Evolutionary conservation across 306 rosid genomes (phyloP).

Genomic region (Arachis stenosperma): DNA sequence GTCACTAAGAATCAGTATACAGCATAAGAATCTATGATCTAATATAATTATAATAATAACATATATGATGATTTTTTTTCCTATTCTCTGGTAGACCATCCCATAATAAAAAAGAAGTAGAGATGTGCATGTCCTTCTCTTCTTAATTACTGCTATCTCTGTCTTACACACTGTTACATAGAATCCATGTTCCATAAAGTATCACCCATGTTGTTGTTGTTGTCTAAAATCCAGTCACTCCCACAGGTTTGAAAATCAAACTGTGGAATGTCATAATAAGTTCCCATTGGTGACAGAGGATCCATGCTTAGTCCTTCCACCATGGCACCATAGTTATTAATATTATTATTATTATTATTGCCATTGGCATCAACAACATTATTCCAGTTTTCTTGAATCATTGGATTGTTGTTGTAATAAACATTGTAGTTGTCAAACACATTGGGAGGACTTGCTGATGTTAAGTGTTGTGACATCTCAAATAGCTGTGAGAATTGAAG

Average conservation of each 20-base stretch:
- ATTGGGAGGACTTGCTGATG: slow-evolving; percentile 28
- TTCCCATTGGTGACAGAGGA: slow-evolving; percentile 42
- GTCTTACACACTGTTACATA: slow-evolving; percentile 40
- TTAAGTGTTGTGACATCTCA: slow-evolving; percentile 41
- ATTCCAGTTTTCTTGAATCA: slow-evolving; percentile 33
- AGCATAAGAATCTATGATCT: slow-evolving; percentile 25
- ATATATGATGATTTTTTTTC: too few species aligned
- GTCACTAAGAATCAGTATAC: slow-evolving; percentile 32
- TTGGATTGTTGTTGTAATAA: slow-evolving; percentile 35
- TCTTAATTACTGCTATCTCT: background rate
- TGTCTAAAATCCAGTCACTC: slow-evolving; percentile 58
- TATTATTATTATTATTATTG: too few species aligned
- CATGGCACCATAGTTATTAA: slow-evolving; percentile 38
- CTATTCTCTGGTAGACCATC: slow-evolving; percentile 31
- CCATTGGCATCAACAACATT: slow-evolving; percentile 21
- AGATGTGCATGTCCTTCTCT: slow-evolving; percentile 43
- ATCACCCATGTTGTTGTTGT: slow-evolving; percentile 44
- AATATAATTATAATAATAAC: too few species aligned
- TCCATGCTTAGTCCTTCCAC: slow-evolving; percentile 52
- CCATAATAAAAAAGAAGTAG: slow-evolving; percentile 37
- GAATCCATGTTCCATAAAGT: slow-evolving; percentile 72
- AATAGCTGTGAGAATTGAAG: slow-evolving; percentile 49
- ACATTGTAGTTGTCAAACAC: slow-evolving; percentile 42
- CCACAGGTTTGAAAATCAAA: slow-evolving; percentile 59
- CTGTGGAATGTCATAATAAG: slow-evolving; percentile 49